Conservation (phyloP, 2,329 filamentous ascomycete species). For the Drechslerella stenobrocha region DNA sequence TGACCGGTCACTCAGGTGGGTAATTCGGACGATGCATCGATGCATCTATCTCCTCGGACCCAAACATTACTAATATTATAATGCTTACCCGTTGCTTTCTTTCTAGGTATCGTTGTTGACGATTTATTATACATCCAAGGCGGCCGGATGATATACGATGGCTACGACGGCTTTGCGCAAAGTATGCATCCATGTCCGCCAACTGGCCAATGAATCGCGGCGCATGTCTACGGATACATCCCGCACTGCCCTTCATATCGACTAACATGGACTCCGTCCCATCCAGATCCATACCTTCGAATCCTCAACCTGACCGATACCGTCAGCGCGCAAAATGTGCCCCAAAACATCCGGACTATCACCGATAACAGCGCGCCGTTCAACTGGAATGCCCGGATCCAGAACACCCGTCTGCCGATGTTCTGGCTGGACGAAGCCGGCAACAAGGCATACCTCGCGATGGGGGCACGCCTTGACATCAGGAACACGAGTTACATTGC, state of each 20-base stretch:
- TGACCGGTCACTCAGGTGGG: slow-evolving; percentile 36
- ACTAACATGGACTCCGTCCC: neutral
- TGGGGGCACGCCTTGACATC: slow-evolving; percentile 26
- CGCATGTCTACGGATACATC: neutral
- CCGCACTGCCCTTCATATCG: neutral
- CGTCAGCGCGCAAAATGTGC: slow-evolving; percentile 23
- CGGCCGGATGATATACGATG: slow-evolving; percentile 44
- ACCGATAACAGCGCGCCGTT: slow-evolving; percentile 13
- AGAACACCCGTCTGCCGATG: slow-evolving; percentile 32
- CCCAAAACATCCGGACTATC: slow-evolving; percentile 12
- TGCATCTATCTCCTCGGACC: no score
- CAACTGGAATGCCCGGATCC: slow-evolving; percentile 14
- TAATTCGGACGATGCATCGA: neutral
- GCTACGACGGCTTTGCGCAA: slow-evolving; percentile 26
- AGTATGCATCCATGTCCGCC: slow-evolving; percentile 9
- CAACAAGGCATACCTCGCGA: slow-evolving; percentile 37
- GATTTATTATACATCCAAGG: slow-evolving; percentile 30
- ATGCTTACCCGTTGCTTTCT: neutral
- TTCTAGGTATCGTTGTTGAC: slow-evolving; percentile 14
- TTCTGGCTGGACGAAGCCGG: slow-evolving; percentile 33
- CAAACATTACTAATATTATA: no score
- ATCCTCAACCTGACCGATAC: slow-evolving; percentile 30
- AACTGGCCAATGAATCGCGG: neutral
- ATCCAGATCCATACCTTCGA: slow-evolving; percentile 37
- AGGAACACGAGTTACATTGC: slow-evolving; percentile 23